Evolutionary conservation across 192 early-diverging fungal species (phyloP), one percentile per base, ranked within the genome.

Genomic region (Obelidium mucronatum): DNA sequence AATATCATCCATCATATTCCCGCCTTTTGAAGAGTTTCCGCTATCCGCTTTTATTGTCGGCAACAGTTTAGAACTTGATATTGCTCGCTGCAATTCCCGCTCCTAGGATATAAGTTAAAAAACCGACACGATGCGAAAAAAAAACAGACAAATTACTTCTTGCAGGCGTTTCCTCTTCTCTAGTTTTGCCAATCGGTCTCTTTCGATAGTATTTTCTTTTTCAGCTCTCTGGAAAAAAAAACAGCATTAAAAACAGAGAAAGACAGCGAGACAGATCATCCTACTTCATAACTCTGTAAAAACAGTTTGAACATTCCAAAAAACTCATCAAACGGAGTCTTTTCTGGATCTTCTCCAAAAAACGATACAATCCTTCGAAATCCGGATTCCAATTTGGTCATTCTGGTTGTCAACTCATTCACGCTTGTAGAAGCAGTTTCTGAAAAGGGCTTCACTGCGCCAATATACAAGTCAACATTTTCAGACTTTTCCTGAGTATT

Each of bases 251-350:
- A 48, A 48, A 48, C 44, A 48, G 11, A 30, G 33, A 24, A 76
- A 74, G 2, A 15, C 11, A 60, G 33, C 8, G n/a, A n/a, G n/a
- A n/a, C n/a, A n/a, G n/a, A n/a, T 3, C 22, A 19, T 53, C 74
- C 24, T 37, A 84, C 83, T 70, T 79, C 56, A 64, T 77, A 85
- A 22, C 64, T 63, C 36, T 67, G 58, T 53, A 82, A 37, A 79
- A 85, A 85, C 1, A 71, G 42, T 31, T 53, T 68, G 66, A 85
- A 85, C 24, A 85, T 61, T 8, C 24, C 22, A 51, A 85, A 80
- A 76, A 85, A 85, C 36, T 85, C 80, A 31, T 85, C 80, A 40
- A 72, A 72, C 28, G 48, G 72, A 11, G 67, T 79, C 70, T 76
- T 80, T 26, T 37, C 53, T 24, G 79, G 40, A 39, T 82, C 78